phyloP scores from a whole-genome alignment of 495 filamentous ascomycete species.

The Massariosphaeria phaeospora region DNA sequence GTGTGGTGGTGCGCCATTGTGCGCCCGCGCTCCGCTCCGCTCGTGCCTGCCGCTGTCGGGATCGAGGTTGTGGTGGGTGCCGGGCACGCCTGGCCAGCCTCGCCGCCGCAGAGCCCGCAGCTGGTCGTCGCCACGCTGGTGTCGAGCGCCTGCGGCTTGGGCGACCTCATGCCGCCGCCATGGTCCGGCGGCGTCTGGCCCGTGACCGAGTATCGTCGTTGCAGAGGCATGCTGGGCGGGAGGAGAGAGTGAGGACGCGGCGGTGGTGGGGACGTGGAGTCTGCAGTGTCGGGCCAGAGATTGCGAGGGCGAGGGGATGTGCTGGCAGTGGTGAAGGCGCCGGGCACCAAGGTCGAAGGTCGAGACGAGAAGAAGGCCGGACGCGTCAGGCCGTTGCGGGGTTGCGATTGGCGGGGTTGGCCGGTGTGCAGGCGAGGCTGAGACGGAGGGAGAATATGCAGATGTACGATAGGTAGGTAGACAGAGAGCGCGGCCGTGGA shows the following conservation, averaged over 20 bases:
- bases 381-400: conserved; percentile 10
- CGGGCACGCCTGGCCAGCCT: neutral
- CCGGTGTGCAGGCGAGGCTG: too few relatives aligned
- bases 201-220: conserved; percentile 29
- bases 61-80: neutral
- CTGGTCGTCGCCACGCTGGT: conserved; percentile 23
- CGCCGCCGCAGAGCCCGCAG: conserved; percentile 21
- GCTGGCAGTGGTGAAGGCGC: too few relatives aligned
- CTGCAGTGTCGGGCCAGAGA: conserved; percentile 2
- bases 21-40: neutral
- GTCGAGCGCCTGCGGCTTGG: conserved; percentile 30
- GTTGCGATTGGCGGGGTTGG: conserved; percentile 16
- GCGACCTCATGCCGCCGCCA: conserved; percentile 17
- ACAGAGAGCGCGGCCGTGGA: neutral
- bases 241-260: neutral
- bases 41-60: neutral
- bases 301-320: conserved; percentile 13
- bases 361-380: conserved; percentile 2
- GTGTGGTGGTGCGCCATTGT: conserved; percentile 18
- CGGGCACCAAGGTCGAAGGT: too few relatives aligned
- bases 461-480: neutral
- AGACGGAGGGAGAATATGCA: neutral
- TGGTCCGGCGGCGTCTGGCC: conserved; percentile 28
- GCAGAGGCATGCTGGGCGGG: conserved; percentile 6
- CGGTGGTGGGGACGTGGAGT: neutral